These are phyloP conservation scores for Escallonia rubra DNA, from an alignment of 129 eudicot genomes.

Conservation along the genomic window DNA sequence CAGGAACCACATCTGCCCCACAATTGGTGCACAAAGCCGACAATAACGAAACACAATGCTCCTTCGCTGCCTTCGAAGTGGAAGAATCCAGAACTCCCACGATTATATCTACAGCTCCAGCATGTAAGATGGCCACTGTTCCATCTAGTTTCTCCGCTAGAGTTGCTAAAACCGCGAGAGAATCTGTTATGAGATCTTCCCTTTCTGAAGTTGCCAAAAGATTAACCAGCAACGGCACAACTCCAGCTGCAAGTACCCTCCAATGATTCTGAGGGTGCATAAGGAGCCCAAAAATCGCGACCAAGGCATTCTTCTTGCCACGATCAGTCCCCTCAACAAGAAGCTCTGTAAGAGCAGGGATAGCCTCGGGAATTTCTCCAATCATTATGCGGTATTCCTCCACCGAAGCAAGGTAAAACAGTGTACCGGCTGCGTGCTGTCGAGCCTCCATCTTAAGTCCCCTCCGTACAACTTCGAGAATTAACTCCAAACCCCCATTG, in stretches of 20 bases:
- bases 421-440: constrained; percentile 79
- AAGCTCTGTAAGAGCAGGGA: constrained; percentile 66
- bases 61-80: constrained; percentile 38
- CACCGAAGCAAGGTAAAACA: constrained; percentile 79
- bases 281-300: constrained; percentile 57
- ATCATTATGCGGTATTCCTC: constrained; percentile 65
- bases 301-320: constrained; percentile 74
- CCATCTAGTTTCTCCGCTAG: constrained; percentile 59
- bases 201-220: constrained; percentile 33
- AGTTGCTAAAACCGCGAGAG: constrained; percentile 54
- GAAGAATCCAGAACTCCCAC: constrained; percentile 40
- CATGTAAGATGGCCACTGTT: constrained; percentile 42
- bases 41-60: constrained; percentile 46
- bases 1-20: constrained; percentile 69
- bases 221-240: constrained; percentile 53
- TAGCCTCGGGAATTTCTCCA: constrained; percentile 50
- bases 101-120: constrained; percentile 36
- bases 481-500: constrained; percentile 51
- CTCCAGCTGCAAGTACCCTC: constrained; percentile 57
- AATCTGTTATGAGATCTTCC: constrained; percentile 61
- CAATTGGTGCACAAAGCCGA: constrained; percentile 61
- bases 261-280: constrained; percentile 53
- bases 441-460: constrained; percentile 80
- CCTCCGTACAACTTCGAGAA: constrained; percentile 47
- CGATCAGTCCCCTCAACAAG: constrained; percentile 53